Evolutionary conservation across 2,329 filamentous ascomycete species (phyloP), one percentile per base, ranked within the genome.

Genomic region (Bipolaris zeicola): DNA sequence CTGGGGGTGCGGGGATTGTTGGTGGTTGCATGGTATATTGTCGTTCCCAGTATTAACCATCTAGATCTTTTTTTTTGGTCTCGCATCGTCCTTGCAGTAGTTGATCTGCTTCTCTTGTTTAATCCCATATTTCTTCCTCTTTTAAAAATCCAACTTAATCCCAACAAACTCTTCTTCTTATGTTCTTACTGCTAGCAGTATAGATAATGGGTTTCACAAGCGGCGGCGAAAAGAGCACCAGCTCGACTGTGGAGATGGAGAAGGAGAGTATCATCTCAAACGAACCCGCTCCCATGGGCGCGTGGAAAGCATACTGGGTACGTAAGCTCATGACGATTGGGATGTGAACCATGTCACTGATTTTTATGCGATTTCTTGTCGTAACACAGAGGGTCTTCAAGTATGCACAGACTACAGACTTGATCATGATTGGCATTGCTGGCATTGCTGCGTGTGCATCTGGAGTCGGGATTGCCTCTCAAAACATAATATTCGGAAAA

Each of bases 221-320:
- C 22, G 20, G 39, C 8, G 39, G 39, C 7, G 39, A 42, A 14
- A 42, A 42, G 22, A 26, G 20, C 11, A 31, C 3, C 39, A 42
- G 39, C 39, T n/a, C 24, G 5, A 42, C 39, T 14, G 24, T 42
- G 13, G 39, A 42, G 2, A 42, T 42, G 39, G 39, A 42, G 14
- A 42, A 42, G 8, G 39, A n/a, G 8, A 28, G 26, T 5, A 31
- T 31, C 14, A n/a, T 18, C 3, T 26, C 20, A 6, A 26, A 42
- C 6, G 39, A 42, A 42, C 20, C 28, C 10, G n/a, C 62, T 26
- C 33, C 49, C n/a, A 73, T 49, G 58, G 69, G 58, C 26, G 50
- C 47, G 4, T 57, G 52, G 58, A 61, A 61, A 51, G 50, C 52
- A 16, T 61, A 57, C 37, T 57, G 58, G 58, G 58, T 58, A 55